Conservation (phyloP, 179 eudicot genomes). For the Spergularia azorica region DNA sequence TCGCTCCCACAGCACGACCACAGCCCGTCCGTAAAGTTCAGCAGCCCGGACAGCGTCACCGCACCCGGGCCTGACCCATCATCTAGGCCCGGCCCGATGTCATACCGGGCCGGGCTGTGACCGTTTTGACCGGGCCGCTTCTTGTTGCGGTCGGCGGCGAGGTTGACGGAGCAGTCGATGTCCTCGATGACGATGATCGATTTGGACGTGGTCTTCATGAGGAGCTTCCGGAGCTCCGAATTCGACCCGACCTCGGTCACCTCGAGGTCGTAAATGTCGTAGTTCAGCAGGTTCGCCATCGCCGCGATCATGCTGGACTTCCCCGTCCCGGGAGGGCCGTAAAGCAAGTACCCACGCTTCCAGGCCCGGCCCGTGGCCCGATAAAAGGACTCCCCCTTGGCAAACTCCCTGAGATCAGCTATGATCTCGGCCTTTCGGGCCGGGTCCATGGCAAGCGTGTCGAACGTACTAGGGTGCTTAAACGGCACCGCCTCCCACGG, state of each 20-base stretch:
- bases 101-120: neutral
- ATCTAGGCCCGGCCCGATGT: slow-evolving; percentile 17
- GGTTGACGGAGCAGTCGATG: slow-evolving; percentile 73
- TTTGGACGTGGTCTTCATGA: slow-evolving; percentile 80
- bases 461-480: slow-evolving; percentile 92
- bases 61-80: slow-evolving; percentile 41
- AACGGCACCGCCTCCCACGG: slow-evolving; percentile 98
- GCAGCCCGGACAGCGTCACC: slow-evolving; percentile 73
- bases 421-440: slow-evolving; percentile 50
- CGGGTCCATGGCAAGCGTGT: slow-evolving; percentile 84
- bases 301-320: slow-evolving; percentile 49
- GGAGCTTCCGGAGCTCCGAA: slow-evolving; percentile 65
- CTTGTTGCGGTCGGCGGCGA: slow-evolving; percentile 34
- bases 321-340: slow-evolving; percentile 48
- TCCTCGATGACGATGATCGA: slow-evolving; percentile 90
- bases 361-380: slow-evolving; percentile 83
- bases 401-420: slow-evolving; percentile 61
- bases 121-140: neutral
- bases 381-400: slow-evolving; percentile 57
- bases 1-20: slow-evolving; percentile 98
- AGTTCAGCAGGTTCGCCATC: slow-evolving; percentile 50
- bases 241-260: slow-evolving; percentile 73
- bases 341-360: slow-evolving; percentile 39
- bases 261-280: slow-evolving; percentile 85
- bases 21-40: slow-evolving; percentile 89